Base-by-base conservation (phyloP, 2,329 filamentous ascomycete species). In the Geosmithia flava region DNA sequence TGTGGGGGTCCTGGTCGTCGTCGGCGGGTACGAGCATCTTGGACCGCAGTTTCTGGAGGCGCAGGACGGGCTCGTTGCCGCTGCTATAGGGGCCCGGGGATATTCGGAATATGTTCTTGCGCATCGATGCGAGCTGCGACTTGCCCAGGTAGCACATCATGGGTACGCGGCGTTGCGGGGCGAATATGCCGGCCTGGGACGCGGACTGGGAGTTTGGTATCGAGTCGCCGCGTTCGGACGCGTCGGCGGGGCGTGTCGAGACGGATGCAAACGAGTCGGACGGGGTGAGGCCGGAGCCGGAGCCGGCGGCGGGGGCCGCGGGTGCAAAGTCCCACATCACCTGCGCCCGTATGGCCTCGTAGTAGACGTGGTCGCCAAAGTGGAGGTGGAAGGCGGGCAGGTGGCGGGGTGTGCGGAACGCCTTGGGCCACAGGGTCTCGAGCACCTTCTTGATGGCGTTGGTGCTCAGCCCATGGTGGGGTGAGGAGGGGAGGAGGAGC, bases 1-100 rank as follows among this genome's bases (percentile, higher is more conserved):
- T 64, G 49, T 75, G 71, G 1, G 71, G 63, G 54, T 81, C 76
- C 45, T 75, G 69, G 45, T 78, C 68, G 2, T 58, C 51, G 45
- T 78, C 67, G 2, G 60, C 56, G 0, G 77, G 76, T 3, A 71
- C 49, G 3, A 79, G 61, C 44, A 62, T 60, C 55, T 70, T 74
- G 5, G 68, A 66, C 1, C 74, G 68, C 15, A 74, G 56, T 33
- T 61, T 56, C 48, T 76, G 71, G 10, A 80, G 60, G 5, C 67
- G 64, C 43, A 62, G 55, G 6, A 80, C 73, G 0, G 75, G 70
- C 3, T 58, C 59, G 52, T 80, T 80, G 29, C 52, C 54, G n/a
- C 53, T 58, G 20, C 59, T 57, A 2, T 58, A 55, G 0, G 74
- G 74, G 0, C 67, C 68, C 2, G 58, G 57, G 2, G 62, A 52